These are phyloP conservation scores for Fusarium siculi DNA, from an alignment of 2,329 filamentous ascomycete species.

Conservation along the genomic window DNA sequence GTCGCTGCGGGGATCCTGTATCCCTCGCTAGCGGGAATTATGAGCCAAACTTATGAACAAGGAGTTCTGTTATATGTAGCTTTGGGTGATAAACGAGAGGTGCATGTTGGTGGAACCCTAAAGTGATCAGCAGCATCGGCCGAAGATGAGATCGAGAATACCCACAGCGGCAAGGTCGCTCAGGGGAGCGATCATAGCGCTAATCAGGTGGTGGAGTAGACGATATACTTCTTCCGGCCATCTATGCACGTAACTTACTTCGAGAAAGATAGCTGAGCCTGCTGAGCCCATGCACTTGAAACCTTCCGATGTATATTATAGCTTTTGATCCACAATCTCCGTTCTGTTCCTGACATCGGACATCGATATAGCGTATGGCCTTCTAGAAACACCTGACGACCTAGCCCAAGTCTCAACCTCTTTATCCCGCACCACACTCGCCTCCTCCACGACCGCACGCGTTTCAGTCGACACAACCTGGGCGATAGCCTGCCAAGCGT, in stretches of 20 bases:
- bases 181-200: neutral
- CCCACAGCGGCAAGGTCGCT: neutral
- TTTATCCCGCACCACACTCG: neutral
- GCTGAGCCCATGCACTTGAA: too few relatives aligned
- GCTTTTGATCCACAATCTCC: neutral
- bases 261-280: too few relatives aligned
- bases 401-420: constrained; percentile 3
- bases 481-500: constrained; percentile 20
- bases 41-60: neutral
- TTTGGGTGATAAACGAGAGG: neutral
- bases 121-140: neutral
- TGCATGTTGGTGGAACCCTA: neutral
- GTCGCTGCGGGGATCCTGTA: neutral
- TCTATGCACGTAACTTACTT: neutral
- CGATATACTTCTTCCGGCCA: neutral
- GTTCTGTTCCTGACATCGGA: neutral
- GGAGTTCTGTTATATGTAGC: neutral
- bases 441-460: constrained; percentile 7
- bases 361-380: neutral
- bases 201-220: neutral
- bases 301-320: accelerated
- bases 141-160: neutral
- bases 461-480: constrained; percentile 20
- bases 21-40: neutral
- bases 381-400: neutral